Percentiles rank a stretch among this genome's conserved stretches.
phyloP scores from a whole-genome alignment of 495 filamentous ascomycete species.

The Geopyxis carbonaria region DNA sequence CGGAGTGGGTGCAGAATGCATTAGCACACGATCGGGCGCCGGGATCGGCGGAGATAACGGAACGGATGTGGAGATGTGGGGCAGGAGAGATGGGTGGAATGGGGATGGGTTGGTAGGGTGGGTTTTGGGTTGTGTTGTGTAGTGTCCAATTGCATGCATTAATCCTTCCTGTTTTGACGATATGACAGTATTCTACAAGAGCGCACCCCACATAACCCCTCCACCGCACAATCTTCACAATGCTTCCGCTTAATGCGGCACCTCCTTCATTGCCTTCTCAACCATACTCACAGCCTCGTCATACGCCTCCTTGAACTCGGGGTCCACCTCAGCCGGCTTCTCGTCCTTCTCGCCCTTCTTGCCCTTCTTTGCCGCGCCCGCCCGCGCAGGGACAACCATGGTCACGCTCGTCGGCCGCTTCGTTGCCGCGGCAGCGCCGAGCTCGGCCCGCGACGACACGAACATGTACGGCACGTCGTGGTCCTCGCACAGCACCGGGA shows the following conservation, averaged over 20 bases:
- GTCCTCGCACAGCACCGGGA: constrained; percentile 94
- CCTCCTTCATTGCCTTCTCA: constrained; percentile 46
- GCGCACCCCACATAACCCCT: constrained; percentile 8
- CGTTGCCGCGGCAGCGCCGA: constrained; percentile 77
- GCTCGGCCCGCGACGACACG: constrained; percentile 68
- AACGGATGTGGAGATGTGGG: too few species aligned
- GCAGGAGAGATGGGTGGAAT: too few species aligned
- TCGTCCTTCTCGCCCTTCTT: constrained; percentile 35
- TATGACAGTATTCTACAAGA: too few species aligned
- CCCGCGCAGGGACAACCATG: constrained; percentile 45
- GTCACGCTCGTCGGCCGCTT: constrained; percentile 92
- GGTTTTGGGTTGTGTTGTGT: too few species aligned
- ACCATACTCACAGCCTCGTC: constrained; percentile 56
- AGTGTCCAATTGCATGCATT: too few species aligned
- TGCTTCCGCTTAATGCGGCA: constrained; percentile 29
- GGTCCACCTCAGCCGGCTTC: constrained; percentile 37
- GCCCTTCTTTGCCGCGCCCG: constrained; percentile 30
- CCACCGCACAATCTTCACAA: too few species aligned
- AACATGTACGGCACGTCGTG: constrained; percentile 90
- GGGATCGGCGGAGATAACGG: too few species aligned
- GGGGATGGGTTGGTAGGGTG: too few species aligned
- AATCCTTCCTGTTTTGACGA: too few species aligned
- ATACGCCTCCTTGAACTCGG: constrained; percentile 48
- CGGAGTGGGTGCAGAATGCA: too few species aligned
- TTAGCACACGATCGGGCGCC: too few species aligned